Conservation (phyloP, 108 stramenopile genomes). For the Skeletonema menzelii region DNA sequence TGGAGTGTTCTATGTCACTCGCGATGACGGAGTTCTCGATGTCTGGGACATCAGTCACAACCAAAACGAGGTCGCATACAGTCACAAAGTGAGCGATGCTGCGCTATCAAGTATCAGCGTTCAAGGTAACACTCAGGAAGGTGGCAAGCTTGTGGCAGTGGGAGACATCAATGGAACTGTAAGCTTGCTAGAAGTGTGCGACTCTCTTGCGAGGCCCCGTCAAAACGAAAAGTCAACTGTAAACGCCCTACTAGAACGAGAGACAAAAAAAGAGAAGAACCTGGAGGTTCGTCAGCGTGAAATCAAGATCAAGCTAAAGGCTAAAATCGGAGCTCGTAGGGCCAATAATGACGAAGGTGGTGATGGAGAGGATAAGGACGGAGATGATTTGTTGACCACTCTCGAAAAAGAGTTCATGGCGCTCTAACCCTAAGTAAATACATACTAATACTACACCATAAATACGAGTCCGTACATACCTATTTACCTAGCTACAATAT, state of each 20-base stretch:
- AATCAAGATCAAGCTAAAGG: background rate
- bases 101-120: conserved; percentile 72
- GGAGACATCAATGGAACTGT: conserved; percentile 87
- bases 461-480: too few relatives aligned
- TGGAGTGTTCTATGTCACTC: conserved; percentile 88
- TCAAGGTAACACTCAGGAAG: conserved; percentile 61
- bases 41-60: conserved; percentile 89
- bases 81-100: conserved; percentile 83
- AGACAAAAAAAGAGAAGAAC: conserved; percentile 85
- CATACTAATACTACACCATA: too few relatives aligned
- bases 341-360: background rate
- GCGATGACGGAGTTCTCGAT: conserved; percentile 84
- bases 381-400: background rate
- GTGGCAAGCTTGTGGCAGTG: conserved; percentile 81
- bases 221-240: conserved; percentile 74
- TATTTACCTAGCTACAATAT: too few relatives aligned
- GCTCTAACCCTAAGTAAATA: too few relatives aligned
- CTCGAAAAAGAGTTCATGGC: background rate
- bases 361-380: background rate
- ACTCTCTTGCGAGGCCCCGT: conserved; percentile 58
- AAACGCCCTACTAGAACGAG: conserved; percentile 79
- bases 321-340: background rate
- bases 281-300: background rate
- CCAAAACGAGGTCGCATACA: conserved; percentile 87
- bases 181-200: conserved; percentile 79